Evolutionary conservation across 306 rosid species (phyloP), one percentile per base, ranked within the genome.

Genomic region (Phaseolus lunatus): DNA sequence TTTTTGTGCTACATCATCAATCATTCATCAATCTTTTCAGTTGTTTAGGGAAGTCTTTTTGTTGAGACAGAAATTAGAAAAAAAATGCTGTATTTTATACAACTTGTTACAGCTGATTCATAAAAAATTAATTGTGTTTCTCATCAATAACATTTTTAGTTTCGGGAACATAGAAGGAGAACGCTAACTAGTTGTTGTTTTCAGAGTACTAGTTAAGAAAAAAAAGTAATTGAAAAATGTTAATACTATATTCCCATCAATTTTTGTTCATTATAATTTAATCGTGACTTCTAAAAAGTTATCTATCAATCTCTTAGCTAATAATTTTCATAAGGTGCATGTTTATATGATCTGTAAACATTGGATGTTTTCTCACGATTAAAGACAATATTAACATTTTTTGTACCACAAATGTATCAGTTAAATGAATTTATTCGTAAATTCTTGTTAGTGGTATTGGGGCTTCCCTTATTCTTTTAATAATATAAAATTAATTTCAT

Each of bases 51-150:
- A 31, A 66, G 22, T 64, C 9, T 65, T 49, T 29, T n/a, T 73
- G 27, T 72, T 43, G 9, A 56, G 54, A 35, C 9, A 33, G 57
- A 20, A 64, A 10, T 58, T 35, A 23, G 15, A 16, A 15, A 68
- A 19, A 56, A 24, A 67, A 15, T 22, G 67, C 4, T 19, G 37
- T 43, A 43, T 69, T 69, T 45, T 56, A 44, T 57, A 35, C 74
- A n/a, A 66, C 44, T 64, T 20, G 27, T 56, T 27, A 12, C 19
- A 6, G 22, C 10, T 59, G 70, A 74, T 61, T 59, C 47, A n/a
- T 61, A 44, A 19, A 9, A 58, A 1, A 58, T 0, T 27, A 11
- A 45, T 58, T 15, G 15, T 9, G 19, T 43, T 57, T 26, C 43
- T 37, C 10, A 7, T 39, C 10, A 4, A 39, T 37, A 20, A 7